phyloP scores from a whole-genome alignment of 305 asterid genomes.

The Salvia sclarea region DNA sequence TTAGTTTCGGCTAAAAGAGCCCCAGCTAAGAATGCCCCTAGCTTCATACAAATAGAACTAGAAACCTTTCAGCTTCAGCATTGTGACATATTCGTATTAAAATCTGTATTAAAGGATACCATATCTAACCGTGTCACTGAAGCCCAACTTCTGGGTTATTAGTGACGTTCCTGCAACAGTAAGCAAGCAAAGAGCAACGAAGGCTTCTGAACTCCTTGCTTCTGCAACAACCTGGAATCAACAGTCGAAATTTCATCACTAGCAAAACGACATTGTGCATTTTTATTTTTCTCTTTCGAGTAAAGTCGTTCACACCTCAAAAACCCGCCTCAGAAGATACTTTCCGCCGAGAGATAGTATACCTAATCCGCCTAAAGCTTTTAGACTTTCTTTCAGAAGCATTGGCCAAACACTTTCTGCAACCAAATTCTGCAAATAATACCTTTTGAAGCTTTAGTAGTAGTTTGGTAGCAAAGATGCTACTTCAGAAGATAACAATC shows the following conservation, averaged over 20 bases:
- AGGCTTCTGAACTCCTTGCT: conserved; percentile 94
- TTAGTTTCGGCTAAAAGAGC: conserved; percentile 95
- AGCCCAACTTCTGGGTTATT: conserved; percentile 88
- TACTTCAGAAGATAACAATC: conserved; percentile 20
- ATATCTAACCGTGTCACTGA: conserved; percentile 93
- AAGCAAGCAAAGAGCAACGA: conserved; percentile 95
- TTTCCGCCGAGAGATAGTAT: conserved; percentile 94
- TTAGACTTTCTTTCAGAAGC: conserved; percentile 89
- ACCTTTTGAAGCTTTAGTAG: conserved; percentile 32
- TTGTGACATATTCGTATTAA: conserved; percentile 11
- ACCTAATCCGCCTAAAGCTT: conserved; percentile 91
- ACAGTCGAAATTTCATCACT: conserved; percentile 35
- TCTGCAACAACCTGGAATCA: conserved; percentile 89
- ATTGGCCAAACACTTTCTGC: conserved; percentile 88
- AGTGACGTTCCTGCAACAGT: conserved; percentile 98
- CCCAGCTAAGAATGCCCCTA: conserved; percentile 98
- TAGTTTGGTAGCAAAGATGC: conserved; percentile 30
- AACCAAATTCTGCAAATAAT: conserved; percentile 66
- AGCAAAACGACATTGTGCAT: conserved; percentile 16
- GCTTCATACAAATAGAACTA: conserved; percentile 51
- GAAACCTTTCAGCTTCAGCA: conserved; percentile 26
- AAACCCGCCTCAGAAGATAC: conserved; percentile 76
- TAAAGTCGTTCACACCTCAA: conserved; percentile 62
- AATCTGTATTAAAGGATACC: conserved; percentile 23
- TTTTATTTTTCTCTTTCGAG: conserved; percentile 21